A percentile compares a stretch with the other conserved stretches of the same genome.
phyloP scores from a whole-genome alignment of 192 early-diverging fungal genomes.

The Gonapodya prolifera region DNA sequence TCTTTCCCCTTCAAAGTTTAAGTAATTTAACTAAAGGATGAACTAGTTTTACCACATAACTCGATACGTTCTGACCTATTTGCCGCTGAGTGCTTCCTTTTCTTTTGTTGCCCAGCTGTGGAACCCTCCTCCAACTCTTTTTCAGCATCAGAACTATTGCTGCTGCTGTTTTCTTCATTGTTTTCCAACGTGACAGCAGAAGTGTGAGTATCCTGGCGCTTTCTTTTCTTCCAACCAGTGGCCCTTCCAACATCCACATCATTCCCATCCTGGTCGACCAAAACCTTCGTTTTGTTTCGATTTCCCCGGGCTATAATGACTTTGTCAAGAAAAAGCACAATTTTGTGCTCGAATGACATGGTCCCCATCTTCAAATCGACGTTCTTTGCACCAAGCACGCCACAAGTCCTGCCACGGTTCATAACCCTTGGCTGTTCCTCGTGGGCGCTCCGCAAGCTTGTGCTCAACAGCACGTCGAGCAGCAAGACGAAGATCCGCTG shows the following conservation, averaged over 20 bases:
- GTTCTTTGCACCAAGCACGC: background rate
- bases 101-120: too few species aligned
- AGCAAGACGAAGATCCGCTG: background rate
- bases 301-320: background rate
- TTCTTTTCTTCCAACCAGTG: too few species aligned
- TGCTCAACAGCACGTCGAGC: background rate
- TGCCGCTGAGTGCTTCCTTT: too few species aligned
- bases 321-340: background rate
- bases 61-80: too few species aligned
- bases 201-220: too few species aligned
- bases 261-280: background rate
- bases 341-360: background rate
- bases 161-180: too few species aligned
- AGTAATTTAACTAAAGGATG: too few species aligned
- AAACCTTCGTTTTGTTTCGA: background rate
- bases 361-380: background rate
- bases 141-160: too few species aligned
- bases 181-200: too few species aligned
- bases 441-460: background rate
- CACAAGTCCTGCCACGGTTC: background rate
- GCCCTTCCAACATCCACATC: background rate
- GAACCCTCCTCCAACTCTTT: too few species aligned
- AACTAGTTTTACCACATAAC: too few species aligned
- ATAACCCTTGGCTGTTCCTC: background rate
- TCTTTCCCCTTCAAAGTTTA: too few species aligned